These are phyloP conservation scores for Xylaria venustula DNA, from an alignment of 495 filamentous ascomycete species.

Conservation along the genomic window DNA sequence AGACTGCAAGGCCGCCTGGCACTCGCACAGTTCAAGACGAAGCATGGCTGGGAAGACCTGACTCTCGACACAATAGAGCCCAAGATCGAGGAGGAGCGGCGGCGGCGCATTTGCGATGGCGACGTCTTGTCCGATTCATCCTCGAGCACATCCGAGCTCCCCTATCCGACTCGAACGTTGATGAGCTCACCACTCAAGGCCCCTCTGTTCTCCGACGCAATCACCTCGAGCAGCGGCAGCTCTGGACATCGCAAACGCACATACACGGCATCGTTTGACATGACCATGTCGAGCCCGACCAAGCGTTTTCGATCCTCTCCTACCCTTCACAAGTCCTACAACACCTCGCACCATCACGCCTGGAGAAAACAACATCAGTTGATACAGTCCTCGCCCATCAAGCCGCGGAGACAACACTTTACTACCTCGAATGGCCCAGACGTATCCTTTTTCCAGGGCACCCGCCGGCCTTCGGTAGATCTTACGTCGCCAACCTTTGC, in stretches of 20 bases:
- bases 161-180: slow-evolving; percentile 49
- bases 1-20: slow-evolving; percentile 89
- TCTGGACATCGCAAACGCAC: slow-evolving; percentile 56
- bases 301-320: slow-evolving; percentile 74
- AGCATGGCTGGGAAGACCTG: slow-evolving; percentile 82
- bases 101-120: slow-evolving; percentile 60
- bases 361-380: slow-evolving; percentile 75
- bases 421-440: slow-evolving; percentile 59
- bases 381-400: slow-evolving; percentile 79
- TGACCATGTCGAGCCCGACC: slow-evolving; percentile 46
- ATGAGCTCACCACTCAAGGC: slow-evolving; percentile 65
- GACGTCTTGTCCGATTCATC: slow-evolving; percentile 77
- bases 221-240: slow-evolving; percentile 57
- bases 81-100: slow-evolving; percentile 68
- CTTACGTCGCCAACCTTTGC: slow-evolving; percentile 62
- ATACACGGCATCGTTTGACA: slow-evolving; percentile 52
- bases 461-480: slow-evolving; percentile 59
- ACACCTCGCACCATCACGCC: slow-evolving; percentile 51
- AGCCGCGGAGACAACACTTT: slow-evolving; percentile 63
- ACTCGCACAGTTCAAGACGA: slow-evolving; percentile 93
- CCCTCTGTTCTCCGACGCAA: slow-evolving; percentile 67
- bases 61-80: slow-evolving; percentile 73
- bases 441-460: slow-evolving; percentile 67
- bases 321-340: slow-evolving; percentile 53
- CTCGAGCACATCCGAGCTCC: slow-evolving; percentile 64